These are phyloP conservation scores for Solanum habrochaites DNA, from an alignment of 257 asterid genomes.

Conservation along the genomic window DNA sequence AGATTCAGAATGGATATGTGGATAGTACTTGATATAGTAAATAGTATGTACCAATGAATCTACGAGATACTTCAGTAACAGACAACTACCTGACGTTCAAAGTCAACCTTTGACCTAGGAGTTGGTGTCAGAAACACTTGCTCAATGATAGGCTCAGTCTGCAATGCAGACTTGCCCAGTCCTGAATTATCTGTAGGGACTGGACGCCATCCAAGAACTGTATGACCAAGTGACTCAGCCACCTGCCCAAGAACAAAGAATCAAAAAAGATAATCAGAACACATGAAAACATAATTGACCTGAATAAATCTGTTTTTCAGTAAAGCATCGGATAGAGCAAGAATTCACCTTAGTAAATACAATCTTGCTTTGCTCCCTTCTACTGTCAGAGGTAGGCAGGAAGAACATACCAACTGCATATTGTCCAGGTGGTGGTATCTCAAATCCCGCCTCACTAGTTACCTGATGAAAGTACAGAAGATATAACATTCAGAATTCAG, in stretches of 20 bases:
- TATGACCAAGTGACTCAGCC: conserved; percentile 97
- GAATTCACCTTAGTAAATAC: conserved; percentile 67
- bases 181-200: conserved; percentile 96
- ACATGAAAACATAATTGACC: not conserved
- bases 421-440: conserved; percentile 78
- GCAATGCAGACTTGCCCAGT: conserved; percentile 86
- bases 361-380: conserved; percentile 87
- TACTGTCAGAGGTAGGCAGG: conserved; percentile 81
- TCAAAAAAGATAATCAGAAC: not conserved
- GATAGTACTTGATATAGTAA: not conserved
- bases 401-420: conserved; percentile 99
- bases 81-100: conserved; percentile 80
- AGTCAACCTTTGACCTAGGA: conserved; percentile 63
- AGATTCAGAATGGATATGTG: not conserved
- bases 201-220: conserved; percentile 90
- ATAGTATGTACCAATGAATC: not conserved
- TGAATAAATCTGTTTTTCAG: not conserved
- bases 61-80: not conserved
- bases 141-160: conserved; percentile 92
- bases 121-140: conserved; percentile 94
- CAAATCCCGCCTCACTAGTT: conserved; percentile 64
- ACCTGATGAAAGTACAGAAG: conserved; percentile 30
- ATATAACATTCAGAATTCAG: not conserved
- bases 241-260: conserved; percentile 35
- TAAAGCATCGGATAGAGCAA: not conserved